These are phyloP conservation scores for Suillus variegatus DNA, from an alignment of 768 basidiomycete genomes.

Conservation along the genomic window DNA sequence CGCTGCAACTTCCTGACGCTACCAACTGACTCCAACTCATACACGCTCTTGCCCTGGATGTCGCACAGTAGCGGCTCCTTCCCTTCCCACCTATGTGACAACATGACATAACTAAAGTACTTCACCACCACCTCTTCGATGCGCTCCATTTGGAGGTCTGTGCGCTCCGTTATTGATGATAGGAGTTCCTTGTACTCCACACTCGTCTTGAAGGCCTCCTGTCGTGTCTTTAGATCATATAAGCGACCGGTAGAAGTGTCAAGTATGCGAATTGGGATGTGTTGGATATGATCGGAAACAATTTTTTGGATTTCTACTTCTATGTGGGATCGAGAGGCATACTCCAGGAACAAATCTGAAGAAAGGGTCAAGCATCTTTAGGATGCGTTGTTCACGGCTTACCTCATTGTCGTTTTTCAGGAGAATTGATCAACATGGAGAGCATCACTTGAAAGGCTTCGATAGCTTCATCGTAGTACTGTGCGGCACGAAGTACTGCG, in stretches of 20 bases:
- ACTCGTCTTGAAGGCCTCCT: background rate
- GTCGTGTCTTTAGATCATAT: background rate
- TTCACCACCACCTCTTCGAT: background rate
- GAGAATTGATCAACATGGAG: background rate
- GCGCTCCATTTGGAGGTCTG: background rate
- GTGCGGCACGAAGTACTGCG: background rate
- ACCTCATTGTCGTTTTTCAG: background rate
- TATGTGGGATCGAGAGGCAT: background rate
- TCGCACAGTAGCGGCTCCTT: background rate
- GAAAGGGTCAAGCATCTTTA: background rate
- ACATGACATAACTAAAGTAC: background rate
- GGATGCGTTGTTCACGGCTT: background rate
- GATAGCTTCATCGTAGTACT: background rate
- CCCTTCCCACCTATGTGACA: background rate
- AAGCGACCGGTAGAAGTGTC: background rate
- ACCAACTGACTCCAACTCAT: background rate
- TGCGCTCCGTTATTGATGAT: background rate
- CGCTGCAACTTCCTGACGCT: background rate
- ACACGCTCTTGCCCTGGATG: background rate
- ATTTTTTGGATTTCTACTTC: background rate
- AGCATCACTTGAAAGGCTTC: background rate
- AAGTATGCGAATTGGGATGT: background rate
- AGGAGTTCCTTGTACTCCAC: background rate
- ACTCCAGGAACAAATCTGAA: background rate
- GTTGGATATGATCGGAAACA: background rate